Percentiles rank a stretch among this genome's conserved stretches.
Conservation (phyloP, 352 stramenopile species). For the Pythium apleroticum region DNA sequence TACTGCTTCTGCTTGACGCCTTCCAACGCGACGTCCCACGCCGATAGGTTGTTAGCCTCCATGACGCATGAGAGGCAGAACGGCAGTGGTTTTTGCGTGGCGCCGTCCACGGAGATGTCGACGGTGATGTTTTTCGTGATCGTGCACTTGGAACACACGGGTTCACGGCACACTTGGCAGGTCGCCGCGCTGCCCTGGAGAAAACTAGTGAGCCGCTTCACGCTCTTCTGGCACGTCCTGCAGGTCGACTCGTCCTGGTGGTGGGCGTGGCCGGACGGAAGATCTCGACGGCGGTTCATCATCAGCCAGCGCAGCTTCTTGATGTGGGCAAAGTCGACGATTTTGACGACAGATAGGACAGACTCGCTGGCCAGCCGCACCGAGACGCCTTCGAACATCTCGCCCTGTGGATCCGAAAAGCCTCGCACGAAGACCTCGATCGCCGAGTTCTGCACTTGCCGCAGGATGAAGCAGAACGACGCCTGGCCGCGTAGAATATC, state of each 20-base stretch:
- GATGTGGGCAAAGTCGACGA: constrained; percentile 57
- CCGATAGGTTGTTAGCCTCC: constrained; percentile 26
- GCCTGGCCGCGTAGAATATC: constrained; percentile 37
- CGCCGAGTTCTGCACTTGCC: constrained; percentile 22
- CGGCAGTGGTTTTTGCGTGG: constrained; percentile 22
- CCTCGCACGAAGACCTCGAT: constrained; percentile 54
- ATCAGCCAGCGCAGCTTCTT: constrained; percentile 74
- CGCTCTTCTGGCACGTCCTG: constrained; percentile 34
- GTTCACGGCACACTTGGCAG: constrained; percentile 23
- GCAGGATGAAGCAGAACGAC: constrained; percentile 47
- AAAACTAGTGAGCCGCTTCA: constrained; percentile 20
- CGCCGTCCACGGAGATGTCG: constrained; percentile 26
- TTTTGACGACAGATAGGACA: constrained; percentile 37
- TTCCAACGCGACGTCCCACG: constrained; percentile 21
- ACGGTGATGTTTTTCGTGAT: constrained; percentile 37
- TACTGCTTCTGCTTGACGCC: constrained; percentile 19
- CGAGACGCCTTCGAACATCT: constrained; percentile 33
- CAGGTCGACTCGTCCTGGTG: constrained; percentile 20
- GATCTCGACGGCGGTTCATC: constrained; percentile 26
- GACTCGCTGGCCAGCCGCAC: constrained; percentile 38
- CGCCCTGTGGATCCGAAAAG: constrained; percentile 39
- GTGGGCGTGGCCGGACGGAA: constrained; percentile 4
- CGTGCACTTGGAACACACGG: constrained; percentile 41
- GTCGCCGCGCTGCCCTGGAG: constrained; percentile 25
- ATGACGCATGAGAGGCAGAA: constrained; percentile 41